Conservation (phyloP, 345 rosid species). For the Heritiera fomes region DNA sequence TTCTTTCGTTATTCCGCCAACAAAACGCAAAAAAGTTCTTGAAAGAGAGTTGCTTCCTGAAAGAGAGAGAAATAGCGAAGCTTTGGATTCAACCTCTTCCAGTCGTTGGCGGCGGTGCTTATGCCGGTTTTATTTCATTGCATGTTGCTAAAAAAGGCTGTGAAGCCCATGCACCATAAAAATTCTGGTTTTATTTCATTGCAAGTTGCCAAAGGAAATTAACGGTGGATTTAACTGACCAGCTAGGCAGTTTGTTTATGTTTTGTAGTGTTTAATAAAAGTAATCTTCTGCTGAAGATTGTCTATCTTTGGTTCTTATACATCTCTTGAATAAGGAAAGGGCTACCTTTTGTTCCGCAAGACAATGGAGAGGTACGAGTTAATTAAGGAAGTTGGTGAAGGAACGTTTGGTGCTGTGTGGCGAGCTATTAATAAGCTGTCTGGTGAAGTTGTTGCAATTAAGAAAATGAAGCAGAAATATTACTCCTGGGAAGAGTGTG, state of each 20-base stretch:
- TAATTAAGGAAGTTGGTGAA: slow-evolving; percentile 90
- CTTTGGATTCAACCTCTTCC: slow-evolving; percentile 64
- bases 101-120: slow-evolving; percentile 83
- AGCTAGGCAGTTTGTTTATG: slow-evolving; percentile 27
- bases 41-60: background rate
- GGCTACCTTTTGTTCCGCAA: slow-evolving; percentile 37
- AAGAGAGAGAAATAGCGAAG: slow-evolving; percentile 35
- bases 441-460: slow-evolving; percentile 96
- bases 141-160: slow-evolving; percentile 50
- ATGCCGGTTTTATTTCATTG: slow-evolving; percentile 67
- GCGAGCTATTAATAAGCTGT: slow-evolving; percentile 73
- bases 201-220: slow-evolving; percentile 31
- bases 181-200: slow-evolving; percentile 29
- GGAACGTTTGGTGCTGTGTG: slow-evolving; percentile 97
- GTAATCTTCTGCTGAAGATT: slow-evolving; percentile 33
- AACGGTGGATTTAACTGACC: slow-evolving; percentile 41
- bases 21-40: background rate
- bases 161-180: slow-evolving; percentile 44
- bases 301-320: slow-evolving; percentile 34
- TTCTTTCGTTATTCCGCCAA: no score
- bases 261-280: slow-evolving; percentile 29
- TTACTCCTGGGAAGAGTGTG: slow-evolving; percentile 92
- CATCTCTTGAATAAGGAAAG: slow-evolving; percentile 48
- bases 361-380: slow-evolving; percentile 90
- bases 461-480: slow-evolving; percentile 97